These are phyloP conservation scores for Russula dissimulans DNA, from an alignment of 768 basidiomycete species.

Conservation along the genomic window DNA sequence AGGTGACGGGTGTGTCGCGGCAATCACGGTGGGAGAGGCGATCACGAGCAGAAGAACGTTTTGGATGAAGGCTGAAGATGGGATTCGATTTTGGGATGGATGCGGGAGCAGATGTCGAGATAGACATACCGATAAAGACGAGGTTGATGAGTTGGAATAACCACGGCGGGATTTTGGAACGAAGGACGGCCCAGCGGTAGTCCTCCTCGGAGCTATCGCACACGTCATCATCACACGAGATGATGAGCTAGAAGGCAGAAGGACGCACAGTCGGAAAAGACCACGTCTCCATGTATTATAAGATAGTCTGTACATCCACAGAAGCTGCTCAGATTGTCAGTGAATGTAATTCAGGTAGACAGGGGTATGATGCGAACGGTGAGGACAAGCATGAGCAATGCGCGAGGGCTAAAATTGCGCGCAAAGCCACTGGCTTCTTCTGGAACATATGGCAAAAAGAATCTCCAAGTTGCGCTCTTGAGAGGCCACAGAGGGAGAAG, in stretches of 20 bases:
- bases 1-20: conserved; percentile 41
- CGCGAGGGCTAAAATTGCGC: conserved; percentile 57
- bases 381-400: conserved; percentile 64
- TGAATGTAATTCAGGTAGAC: background rate
- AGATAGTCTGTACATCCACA: conserved; percentile 63
- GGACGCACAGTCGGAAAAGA: conserved; percentile 57
- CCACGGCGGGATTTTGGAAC: conserved; percentile 44
- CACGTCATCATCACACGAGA: background rate
- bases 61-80: conserved; percentile 50
- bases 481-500: conserved; percentile 52
- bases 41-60: conserved; percentile 73
- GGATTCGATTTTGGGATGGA: too few species aligned
- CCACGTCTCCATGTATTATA: conserved; percentile 84
- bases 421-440: conserved; percentile 29
- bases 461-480: conserved; percentile 28
- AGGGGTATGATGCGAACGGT: conserved; percentile 33
- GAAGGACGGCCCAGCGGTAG: conserved; percentile 82
- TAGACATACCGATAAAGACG: conserved; percentile 55
- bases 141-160: conserved; percentile 58
- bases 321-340: conserved; percentile 22
- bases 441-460: conserved; percentile 50
- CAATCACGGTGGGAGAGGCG: conserved; percentile 50
- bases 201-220: conserved; percentile 66
- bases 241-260: background rate
- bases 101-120: too few species aligned